Percentiles rank a stretch among this genome's conserved stretches.
phyloP scores from a whole-genome alignment of 768 basidiomycete genomes.

The Boletellus emodensis region DNA sequence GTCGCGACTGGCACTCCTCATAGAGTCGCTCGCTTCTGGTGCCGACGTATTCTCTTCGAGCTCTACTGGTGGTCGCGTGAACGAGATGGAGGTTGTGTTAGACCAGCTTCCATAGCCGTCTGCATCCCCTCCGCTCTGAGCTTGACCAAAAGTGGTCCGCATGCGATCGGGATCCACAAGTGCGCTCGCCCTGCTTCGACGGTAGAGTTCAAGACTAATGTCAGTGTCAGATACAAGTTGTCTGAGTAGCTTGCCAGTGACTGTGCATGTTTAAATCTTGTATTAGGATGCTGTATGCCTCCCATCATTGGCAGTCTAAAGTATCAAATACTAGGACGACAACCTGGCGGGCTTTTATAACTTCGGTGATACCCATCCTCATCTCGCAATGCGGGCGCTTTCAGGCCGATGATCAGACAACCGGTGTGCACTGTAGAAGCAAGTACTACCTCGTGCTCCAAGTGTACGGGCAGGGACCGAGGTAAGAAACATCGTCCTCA shows the following conservation, averaged over 20 bases:
- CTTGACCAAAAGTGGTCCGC: too few relatives aligned
- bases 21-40: conserved; percentile 79
- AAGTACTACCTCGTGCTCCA: background rate
- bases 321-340: too few relatives aligned
- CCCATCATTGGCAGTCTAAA: too few relatives aligned
- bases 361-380: background rate
- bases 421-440: background rate
- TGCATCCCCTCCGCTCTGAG: background rate
- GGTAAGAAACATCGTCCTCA: background rate
- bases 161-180: background rate
- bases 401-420: background rate
- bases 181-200: background rate
- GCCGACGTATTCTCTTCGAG: conserved; percentile 64
- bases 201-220: background rate
- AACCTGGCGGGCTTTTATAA: background rate
- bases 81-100: conserved; percentile 77
- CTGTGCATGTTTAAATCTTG: too few relatives aligned
- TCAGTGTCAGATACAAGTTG: background rate
- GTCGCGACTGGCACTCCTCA: conserved; percentile 66
- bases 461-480: too few relatives aligned
- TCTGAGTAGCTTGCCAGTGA: too few relatives aligned
- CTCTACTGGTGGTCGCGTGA: conserved; percentile 32
- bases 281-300: too few relatives aligned
- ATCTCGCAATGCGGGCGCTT: too few relatives aligned
- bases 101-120: conserved; percentile 26